Evolutionary conservation across 768 basidiomycete species (phyloP), one percentile per base, ranked within the genome.

Genomic region (Sutorius australiensis): DNA sequence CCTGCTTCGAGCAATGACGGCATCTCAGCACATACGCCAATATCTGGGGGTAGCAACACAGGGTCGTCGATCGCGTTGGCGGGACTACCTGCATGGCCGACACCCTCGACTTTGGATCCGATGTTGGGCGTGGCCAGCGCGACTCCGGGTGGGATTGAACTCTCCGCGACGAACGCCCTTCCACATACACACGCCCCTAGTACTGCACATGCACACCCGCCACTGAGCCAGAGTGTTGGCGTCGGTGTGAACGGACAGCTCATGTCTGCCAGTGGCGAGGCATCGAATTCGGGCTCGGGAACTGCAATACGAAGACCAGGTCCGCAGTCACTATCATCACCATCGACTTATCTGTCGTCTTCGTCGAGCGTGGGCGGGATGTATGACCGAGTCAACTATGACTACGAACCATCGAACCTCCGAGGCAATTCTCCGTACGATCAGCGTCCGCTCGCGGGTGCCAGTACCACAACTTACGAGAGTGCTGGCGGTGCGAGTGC

Each of bases 81-180:
- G 3, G 69, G 68, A 3, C 28, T 70, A 19, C 70, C 70, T 17
- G 66, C 70, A 3, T 71, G 70, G 68, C 68, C 68, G 12, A 64
- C 66, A 3, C 16, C 67, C 16, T 65, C 69, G 5, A n/a, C 63
- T 0, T 33, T 67, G 27, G 63, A 69, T 48, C 67, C 69, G 0
- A 69, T 71, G 69, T 42, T 69, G 42, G 66, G 57, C 16, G 60
- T 67, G 11, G 69, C 69, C 9, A 69, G 67, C 36, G 68, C 60
- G 13, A 64, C 67, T 6, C 68, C 67, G 0, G 68, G 68, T 11
- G 68, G 68, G n/a, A 59, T 69, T 16, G 67, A 71, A 31, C 67
- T 69, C 32, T 56, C 68, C 2, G 48, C 50, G 12, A 38, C 55
- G 30, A 51, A 9, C 16, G 24, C 48, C 4, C 61, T 51, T 44